These are phyloP conservation scores for Lentinula sp. DNA, from an alignment of 768 basidiomycete species.

Conservation along the genomic window DNA sequence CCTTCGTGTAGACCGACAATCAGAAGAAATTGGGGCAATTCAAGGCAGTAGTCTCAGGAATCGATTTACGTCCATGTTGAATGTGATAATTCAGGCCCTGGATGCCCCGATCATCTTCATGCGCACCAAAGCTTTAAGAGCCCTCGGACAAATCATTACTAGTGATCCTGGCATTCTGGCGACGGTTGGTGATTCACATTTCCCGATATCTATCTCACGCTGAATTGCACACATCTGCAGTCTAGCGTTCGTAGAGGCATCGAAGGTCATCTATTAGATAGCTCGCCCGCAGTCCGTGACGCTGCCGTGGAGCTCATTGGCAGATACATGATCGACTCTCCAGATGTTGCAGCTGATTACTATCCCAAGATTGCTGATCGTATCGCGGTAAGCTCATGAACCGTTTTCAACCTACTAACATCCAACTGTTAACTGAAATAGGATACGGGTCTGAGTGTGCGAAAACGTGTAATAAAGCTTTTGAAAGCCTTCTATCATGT, in stretches of 20 bases:
- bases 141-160: conserved; percentile 83
- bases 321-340: conserved; percentile 91
- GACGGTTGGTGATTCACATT: conserved; percentile 40
- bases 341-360: conserved; percentile 85
- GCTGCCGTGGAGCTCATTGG: conserved; percentile 96
- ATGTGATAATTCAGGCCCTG: conserved; percentile 69
- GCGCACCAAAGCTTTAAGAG: conserved; percentile 90
- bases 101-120: conserved; percentile 87
- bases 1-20: conserved; percentile 56
- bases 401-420: neutral
- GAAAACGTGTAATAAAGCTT: conserved; percentile 95
- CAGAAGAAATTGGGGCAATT: conserved; percentile 72
- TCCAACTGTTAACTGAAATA: conserved; percentile 21
- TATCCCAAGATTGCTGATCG: conserved; percentile 85
- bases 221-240: conserved; percentile 28
- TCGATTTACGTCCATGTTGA: conserved; percentile 81
- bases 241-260: conserved; percentile 78
- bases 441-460: conserved; percentile 92
- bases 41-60: conserved; percentile 58
- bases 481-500: conserved; percentile 80
- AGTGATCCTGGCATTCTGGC: conserved; percentile 82
- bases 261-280: conserved; percentile 85
- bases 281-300: conserved; percentile 91
- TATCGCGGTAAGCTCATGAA: conserved; percentile 61
- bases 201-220: neutral